Evolutionary conservation across 179 eudicot species (phyloP).

Genomic region (Spinacia oleracea): DNA sequence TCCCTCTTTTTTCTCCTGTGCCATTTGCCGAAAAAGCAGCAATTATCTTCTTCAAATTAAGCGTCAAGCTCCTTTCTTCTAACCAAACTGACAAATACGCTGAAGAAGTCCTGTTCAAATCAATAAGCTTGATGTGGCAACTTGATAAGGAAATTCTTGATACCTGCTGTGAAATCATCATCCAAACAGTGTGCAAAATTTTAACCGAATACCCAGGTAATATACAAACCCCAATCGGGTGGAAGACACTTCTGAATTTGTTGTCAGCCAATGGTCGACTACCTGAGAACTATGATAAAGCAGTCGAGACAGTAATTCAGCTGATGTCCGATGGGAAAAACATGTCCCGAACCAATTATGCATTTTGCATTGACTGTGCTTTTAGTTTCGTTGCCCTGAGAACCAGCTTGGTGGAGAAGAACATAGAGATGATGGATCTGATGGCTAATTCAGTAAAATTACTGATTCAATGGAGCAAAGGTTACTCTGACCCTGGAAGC

Average conservation of each 20-base stretch:
- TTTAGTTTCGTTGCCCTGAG: conserved; percentile 29
- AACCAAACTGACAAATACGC: conserved; percentile 45
- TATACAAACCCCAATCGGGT: conserved; percentile 65
- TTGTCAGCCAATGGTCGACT: conserved; percentile 71
- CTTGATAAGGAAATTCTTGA: conserved; percentile 78
- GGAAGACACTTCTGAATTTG: conserved; percentile 74
- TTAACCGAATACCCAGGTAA: conserved; percentile 54
- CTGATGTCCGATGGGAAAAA: conserved; percentile 49
- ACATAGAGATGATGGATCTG: conserved; percentile 64
- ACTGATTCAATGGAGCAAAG: conserved; percentile 63
- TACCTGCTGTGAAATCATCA: conserved; percentile 54
- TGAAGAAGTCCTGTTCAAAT: conserved; percentile 77
- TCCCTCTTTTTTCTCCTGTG: conserved; percentile 75
- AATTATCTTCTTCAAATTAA: conserved; percentile 53
- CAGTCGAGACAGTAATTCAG: conserved; percentile 60
- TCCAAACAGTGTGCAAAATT: conserved; percentile 51
- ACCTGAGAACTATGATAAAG: conserved; percentile 75
- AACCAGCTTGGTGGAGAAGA: conserved; percentile 62
- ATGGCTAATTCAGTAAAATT: conserved; percentile 73
- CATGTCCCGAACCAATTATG: conserved; percentile 53
- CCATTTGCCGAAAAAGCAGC: conserved; percentile 85
- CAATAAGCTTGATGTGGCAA: conserved; percentile 81
- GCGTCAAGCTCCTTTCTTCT: conserved; percentile 54
- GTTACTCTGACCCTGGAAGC: conserved; percentile 68
- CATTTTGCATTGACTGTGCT: conserved; percentile 39